These are phyloP conservation scores for Globisporangium parvum DNA, from an alignment of 352 stramenopile species.

Conservation along the genomic window DNA sequence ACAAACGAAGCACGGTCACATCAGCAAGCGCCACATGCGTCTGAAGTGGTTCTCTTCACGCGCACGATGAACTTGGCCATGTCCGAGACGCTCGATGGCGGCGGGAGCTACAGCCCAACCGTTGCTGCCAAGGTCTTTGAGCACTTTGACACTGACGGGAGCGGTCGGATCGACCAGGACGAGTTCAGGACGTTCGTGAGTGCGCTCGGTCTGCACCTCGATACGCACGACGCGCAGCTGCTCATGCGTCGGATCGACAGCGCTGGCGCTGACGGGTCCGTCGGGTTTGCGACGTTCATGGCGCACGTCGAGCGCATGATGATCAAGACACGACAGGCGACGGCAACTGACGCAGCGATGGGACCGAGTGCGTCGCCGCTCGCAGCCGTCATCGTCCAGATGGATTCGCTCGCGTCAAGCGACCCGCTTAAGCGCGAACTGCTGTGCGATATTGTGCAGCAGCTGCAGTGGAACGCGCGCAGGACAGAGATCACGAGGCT, in stretches of 20 bases:
- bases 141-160: constrained; percentile 44
- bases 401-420: constrained; percentile 11
- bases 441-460: constrained; percentile 34
- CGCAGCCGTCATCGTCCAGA: constrained; percentile 14
- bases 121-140: constrained; percentile 39
- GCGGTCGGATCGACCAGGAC: constrained; percentile 43
- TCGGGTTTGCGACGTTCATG: constrained; percentile 25
- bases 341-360: neutral
- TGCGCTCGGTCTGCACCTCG: constrained; percentile 38
- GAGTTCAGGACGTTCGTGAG: constrained; percentile 45
- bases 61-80: constrained; percentile 32
- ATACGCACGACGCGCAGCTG: constrained; percentile 25
- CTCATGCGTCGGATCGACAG: constrained; percentile 45
- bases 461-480: constrained; percentile 40
- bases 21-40: neutral
- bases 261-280: constrained; percentile 7
- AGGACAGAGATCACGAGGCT: constrained; percentile 18
- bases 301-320: constrained; percentile 17
- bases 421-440: constrained; percentile 15
- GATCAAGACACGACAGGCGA: neutral
- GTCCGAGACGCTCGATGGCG: constrained; percentile 10
- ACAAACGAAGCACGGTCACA: constrained; percentile 7
- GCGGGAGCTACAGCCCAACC: constrained; percentile 10
- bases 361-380: constrained; percentile 2
- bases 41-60: constrained; percentile 35